A percentile compares a stretch with the other conserved stretches of the same genome.
Evolutionary conservation across 83 land plant species (phyloP).

Genomic region (Larix sibirica): DNA sequence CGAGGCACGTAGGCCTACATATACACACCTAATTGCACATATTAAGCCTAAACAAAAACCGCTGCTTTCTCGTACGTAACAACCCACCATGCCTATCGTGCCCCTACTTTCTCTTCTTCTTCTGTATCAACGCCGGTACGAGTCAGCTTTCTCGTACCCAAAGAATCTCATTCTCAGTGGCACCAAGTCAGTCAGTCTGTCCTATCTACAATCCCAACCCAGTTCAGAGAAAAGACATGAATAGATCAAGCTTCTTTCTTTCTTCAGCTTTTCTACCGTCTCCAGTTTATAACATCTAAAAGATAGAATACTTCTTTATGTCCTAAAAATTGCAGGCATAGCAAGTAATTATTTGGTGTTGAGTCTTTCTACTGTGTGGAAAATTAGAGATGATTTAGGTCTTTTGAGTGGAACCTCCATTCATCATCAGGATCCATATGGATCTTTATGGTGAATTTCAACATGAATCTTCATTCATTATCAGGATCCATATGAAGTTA

Average conservation of each 20-base stretch:
- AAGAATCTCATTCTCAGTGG: not conserved
- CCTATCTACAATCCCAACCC: not conserved
- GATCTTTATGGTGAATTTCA: too few species aligned
- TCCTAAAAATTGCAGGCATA: not conserved
- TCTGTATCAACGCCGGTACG: not conserved
- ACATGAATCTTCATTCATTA: too few species aligned
- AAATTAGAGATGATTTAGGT: too few species aligned
- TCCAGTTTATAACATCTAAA: too few species aligned
- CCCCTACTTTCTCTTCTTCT: not conserved
- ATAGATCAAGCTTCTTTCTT: not conserved
- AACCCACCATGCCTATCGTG: too few species aligned
- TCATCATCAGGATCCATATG: too few species aligned
- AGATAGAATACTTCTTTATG: too few species aligned
- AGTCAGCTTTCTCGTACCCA: not conserved
- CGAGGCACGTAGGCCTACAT: not conserved
- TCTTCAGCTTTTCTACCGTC: too few species aligned
- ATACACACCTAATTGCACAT: not conserved
- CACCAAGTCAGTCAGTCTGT: not conserved
- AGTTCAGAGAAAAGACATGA: not conserved
- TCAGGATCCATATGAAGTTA: too few species aligned
- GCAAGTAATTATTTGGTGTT: too few species aligned
- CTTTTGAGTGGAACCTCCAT: too few species aligned
- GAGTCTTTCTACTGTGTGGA: too few species aligned
- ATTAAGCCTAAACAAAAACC: not conserved
- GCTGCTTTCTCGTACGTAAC: not conserved